phyloP scores from a whole-genome alignment of 2,329 filamentous ascomycete genomes.

The Apiospora arundinis region DNA sequence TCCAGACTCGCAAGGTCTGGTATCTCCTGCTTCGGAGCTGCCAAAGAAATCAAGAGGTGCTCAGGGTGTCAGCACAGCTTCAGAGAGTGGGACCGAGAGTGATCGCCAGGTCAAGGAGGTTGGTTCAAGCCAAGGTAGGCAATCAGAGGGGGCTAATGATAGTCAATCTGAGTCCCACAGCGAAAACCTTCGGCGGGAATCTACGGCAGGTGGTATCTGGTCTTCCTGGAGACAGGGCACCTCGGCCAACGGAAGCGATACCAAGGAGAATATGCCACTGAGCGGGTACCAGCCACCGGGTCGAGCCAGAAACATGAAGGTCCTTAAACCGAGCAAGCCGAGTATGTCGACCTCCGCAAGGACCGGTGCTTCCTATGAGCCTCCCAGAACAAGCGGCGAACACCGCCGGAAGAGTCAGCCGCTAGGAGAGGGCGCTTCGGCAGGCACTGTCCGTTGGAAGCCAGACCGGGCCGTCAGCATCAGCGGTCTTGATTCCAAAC shows the following conservation, averaged over 20 bases:
- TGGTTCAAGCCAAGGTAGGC: neutral
- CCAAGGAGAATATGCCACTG: conserved; percentile 59
- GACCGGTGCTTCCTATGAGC: conserved; percentile 60
- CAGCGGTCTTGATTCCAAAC: conserved; percentile 40
- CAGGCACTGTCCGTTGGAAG: conserved; percentile 55
- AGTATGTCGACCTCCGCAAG: conserved; percentile 54
- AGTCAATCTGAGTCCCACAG: conserved; percentile 21
- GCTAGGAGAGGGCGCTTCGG: conserved; percentile 33
- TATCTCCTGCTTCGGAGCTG: conserved; percentile 43
- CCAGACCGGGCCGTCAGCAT: conserved; percentile 53
- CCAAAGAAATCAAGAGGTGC: conserved; percentile 40
- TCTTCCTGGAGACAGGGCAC: conserved; percentile 71
- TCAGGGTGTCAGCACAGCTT: conserved; percentile 42
- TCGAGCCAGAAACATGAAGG: conserved; percentile 81
- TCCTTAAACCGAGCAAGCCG: conserved; percentile 79
- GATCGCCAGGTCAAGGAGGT: conserved; percentile 45
- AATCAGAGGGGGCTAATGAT: conserved; percentile 24
- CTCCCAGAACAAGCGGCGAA: conserved; percentile 55
- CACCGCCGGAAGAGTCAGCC: conserved; percentile 61
- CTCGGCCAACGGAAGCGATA: conserved; percentile 55
- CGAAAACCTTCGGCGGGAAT: conserved; percentile 36
- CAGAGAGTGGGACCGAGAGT: conserved; percentile 52
- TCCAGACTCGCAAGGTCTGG: conserved; percentile 44
- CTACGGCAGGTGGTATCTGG: conserved; percentile 66
- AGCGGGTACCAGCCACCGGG: conserved; percentile 75